These are phyloP conservation scores for Davidsoniella neocaledoniae DNA, from an alignment of 2,329 filamentous ascomycete genomes.

Conservation along the genomic window DNA sequence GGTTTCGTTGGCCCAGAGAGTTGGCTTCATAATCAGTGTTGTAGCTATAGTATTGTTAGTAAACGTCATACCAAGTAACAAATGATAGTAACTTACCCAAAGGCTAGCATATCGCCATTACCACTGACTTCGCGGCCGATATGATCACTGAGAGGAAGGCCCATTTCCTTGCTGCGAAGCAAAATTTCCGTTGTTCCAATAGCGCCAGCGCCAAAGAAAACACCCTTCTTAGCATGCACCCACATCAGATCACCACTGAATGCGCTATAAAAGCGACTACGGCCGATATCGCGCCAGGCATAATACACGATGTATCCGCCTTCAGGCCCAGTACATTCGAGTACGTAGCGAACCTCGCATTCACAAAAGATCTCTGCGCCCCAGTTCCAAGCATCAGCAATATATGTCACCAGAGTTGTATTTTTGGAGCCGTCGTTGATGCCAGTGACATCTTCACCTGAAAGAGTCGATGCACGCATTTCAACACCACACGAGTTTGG, in stretches of 20 bases:
- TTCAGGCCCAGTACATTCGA: conserved; percentile 30
- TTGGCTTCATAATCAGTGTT: conserved; percentile 42
- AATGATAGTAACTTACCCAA: conserved; percentile 23
- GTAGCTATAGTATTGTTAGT: conserved; percentile 22
- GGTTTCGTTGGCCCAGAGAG: conserved; percentile 33
- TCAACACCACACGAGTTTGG: conserved; percentile 47
- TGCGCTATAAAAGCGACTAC: conserved; percentile 36
- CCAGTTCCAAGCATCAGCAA: conserved; percentile 56
- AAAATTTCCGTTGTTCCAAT: conserved; percentile 51
- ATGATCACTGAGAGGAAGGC: conserved; percentile 37
- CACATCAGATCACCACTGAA: conserved; percentile 46
- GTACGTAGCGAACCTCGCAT: conserved; percentile 47
- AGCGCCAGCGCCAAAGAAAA: conserved; percentile 49
- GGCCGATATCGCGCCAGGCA: conserved; percentile 43
- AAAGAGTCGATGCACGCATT: conserved; percentile 42
- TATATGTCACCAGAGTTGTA: conserved; percentile 47
- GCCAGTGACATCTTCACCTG: conserved; percentile 46
- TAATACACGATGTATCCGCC: conserved; percentile 46
- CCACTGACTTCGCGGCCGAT: conserved; percentile 46
- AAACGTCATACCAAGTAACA: too few species aligned
- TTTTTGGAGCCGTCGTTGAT: conserved; percentile 53
- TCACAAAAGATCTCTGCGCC: conserved; percentile 56
- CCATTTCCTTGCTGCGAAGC: conserved; percentile 40
- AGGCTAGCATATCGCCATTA: conserved; percentile 49
- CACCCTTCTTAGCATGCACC: conserved; percentile 47